A percentile compares a stretch with the other conserved stretches of the same genome.
These are phyloP conservation scores for Wallacemonas collosoma DNA, from an alignment of 208 protist genomes.

Conservation along the genomic window DNA sequence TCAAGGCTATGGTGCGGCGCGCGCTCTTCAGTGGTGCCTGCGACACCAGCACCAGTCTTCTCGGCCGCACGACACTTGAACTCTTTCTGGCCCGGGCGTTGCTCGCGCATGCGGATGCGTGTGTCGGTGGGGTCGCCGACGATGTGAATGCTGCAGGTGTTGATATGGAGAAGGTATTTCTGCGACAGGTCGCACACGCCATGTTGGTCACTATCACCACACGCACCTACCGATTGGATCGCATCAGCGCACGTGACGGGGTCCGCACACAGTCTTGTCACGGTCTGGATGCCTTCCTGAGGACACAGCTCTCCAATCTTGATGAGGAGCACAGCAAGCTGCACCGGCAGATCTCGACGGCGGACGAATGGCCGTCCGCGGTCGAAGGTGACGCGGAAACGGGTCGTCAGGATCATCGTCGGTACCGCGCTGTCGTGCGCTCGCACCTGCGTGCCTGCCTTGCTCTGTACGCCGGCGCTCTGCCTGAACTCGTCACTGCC, in stretches of 20 bases:
- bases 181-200: conserved; percentile 3
- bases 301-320: background rate
- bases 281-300: conserved; percentile 1
- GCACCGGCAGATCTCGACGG: background rate
- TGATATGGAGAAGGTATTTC: background rate
- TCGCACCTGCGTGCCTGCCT: conserved; percentile 16
- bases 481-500: conserved; percentile 6
- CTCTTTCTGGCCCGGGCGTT: conserved; percentile 12
- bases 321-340: conserved; percentile 6
- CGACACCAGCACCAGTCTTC: conserved; percentile 6
- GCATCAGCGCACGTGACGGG: background rate
- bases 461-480: conserved; percentile 10
- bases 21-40: conserved; percentile 8
- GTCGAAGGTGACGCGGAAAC: background rate
- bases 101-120: background rate
- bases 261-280: background rate
- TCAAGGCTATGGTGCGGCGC: background rate
- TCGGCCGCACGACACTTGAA: background rate
- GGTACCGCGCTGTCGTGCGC: background rate
- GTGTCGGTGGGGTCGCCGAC: background rate
- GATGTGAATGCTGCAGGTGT: background rate
- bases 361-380: background rate
- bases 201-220: conserved; percentile 4
- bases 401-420: background rate
- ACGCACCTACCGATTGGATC: conserved; percentile 1